phyloP scores from a whole-genome alignment of 192 early-diverging fungal species.

The Umbelopsis ramanniana region DNA sequence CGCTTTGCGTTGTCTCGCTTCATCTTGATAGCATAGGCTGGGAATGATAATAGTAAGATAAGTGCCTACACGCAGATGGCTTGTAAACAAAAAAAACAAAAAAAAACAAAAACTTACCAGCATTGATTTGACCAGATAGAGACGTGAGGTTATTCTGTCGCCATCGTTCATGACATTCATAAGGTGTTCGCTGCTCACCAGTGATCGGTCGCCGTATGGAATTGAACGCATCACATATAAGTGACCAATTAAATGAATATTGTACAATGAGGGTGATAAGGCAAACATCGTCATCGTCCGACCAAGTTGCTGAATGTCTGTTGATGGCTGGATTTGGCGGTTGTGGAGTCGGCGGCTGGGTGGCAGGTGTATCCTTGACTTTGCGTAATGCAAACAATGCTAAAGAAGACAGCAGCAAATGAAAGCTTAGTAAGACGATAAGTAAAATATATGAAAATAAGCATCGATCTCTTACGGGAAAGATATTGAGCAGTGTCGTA shows the following conservation, averaged over 20 bases:
- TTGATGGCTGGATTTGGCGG: slow-evolving; percentile 42
- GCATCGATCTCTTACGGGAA: slow-evolving; percentile 34
- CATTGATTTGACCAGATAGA: slow-evolving; percentile 40
- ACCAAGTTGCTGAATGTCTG: slow-evolving; percentile 46
- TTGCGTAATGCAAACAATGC: slow-evolving; percentile 49
- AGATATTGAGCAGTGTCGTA: slow-evolving; percentile 33
- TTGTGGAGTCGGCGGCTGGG: slow-evolving; percentile 47
- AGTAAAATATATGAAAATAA: background rate
- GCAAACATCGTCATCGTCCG: slow-evolving; percentile 59
- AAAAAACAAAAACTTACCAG: too few species aligned
- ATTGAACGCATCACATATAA: slow-evolving; percentile 67
- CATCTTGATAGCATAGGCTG: slow-evolving; percentile 37
- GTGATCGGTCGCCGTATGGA: slow-evolving; percentile 50
- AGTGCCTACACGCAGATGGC: background rate
- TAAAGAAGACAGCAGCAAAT: background rate
- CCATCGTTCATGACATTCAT: slow-evolving; percentile 71
- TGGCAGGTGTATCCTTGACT: slow-evolving; percentile 49
- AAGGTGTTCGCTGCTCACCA: slow-evolving; percentile 59
- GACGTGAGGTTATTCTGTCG: slow-evolving; percentile 52
- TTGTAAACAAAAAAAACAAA: background rate
- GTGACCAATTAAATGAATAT: slow-evolving; percentile 69
- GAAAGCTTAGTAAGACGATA: background rate
- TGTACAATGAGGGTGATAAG: slow-evolving; percentile 57
- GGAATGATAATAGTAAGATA: background rate
- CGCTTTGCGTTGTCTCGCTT: slow-evolving; percentile 48